phyloP scores from a whole-genome alignment of 345 rosid species.

The Acer saccharum region DNA sequence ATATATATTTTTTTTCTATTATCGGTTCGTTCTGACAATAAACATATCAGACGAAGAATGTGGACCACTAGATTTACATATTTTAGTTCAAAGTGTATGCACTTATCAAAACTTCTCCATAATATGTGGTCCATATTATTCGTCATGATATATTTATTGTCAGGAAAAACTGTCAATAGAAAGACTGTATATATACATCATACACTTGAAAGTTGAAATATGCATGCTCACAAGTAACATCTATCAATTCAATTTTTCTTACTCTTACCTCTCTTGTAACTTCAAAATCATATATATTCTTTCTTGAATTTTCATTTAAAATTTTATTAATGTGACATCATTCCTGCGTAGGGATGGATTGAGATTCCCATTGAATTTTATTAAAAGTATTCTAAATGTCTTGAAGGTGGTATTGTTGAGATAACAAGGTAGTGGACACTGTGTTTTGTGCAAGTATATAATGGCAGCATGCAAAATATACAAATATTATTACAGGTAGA shows the following conservation, averaged over 20 bases:
- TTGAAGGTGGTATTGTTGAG: neutral
- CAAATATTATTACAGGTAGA: neutral
- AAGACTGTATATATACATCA: no score
- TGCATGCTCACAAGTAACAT: neutral
- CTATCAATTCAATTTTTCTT: neutral
- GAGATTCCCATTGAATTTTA: neutral
- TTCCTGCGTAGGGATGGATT: neutral
- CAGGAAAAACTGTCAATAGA: no score
- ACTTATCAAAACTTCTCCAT: no score
- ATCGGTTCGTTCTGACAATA: no score
- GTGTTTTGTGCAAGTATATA: neutral
- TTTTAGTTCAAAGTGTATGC: no score
- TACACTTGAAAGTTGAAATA: neutral
- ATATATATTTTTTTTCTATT: no score
- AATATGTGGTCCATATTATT: no score
- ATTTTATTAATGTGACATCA: neutral
- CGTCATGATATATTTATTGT: no score
- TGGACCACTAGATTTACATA: no score
- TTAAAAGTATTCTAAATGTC: no score
- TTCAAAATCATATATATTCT: neutral
- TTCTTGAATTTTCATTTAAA: no score
- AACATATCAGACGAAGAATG: no score
- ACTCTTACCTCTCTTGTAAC: neutral
- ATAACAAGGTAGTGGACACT: neutral
- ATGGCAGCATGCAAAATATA: neutral